phyloP scores from a whole-genome alignment of 2,329 filamentous ascomycete genomes.

The Stagonosporopsis cucurbitacearum region DNA sequence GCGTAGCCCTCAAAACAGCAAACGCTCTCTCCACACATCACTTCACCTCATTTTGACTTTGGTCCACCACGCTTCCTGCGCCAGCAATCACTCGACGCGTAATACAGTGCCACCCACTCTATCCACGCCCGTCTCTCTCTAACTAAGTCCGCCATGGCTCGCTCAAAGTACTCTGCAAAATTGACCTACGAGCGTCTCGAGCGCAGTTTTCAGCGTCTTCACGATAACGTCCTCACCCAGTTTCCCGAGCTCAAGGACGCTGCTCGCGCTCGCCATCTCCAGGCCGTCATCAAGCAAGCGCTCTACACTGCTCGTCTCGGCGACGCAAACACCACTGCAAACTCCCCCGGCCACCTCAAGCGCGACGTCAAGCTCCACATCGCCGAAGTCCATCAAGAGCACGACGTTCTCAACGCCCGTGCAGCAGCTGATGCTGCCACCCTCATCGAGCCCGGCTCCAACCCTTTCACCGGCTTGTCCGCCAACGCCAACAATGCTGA shows the following conservation, averaged over 20 bases:
- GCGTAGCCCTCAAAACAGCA: not conserved
- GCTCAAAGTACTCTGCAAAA: not conserved
- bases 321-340: not conserved
- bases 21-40: conserved; percentile 3
- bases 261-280: not conserved
- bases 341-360: conserved; percentile 3
- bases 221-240: not conserved
- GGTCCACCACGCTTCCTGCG: not conserved
- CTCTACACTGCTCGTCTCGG: conserved; percentile 1
- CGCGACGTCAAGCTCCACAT: not conserved
- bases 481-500: not conserved
- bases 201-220: not conserved
- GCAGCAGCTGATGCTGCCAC: too few relatives aligned
- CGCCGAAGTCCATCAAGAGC: not conserved
- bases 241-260: conserved; percentile 2
- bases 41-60: conserved; percentile 1
- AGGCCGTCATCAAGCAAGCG: not conserved
- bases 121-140: not conserved
- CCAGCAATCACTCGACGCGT: conserved; percentile 2
- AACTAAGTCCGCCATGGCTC: not conserved
- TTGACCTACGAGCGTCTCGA: conserved; percentile 6
- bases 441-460: not conserved
- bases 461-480: not conserved
- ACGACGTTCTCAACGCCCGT: not conserved
- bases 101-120: not conserved